Base-by-base conservation (phyloP, 192 early-diverging fungal genomes). In the Backusella australiensis region DNA sequence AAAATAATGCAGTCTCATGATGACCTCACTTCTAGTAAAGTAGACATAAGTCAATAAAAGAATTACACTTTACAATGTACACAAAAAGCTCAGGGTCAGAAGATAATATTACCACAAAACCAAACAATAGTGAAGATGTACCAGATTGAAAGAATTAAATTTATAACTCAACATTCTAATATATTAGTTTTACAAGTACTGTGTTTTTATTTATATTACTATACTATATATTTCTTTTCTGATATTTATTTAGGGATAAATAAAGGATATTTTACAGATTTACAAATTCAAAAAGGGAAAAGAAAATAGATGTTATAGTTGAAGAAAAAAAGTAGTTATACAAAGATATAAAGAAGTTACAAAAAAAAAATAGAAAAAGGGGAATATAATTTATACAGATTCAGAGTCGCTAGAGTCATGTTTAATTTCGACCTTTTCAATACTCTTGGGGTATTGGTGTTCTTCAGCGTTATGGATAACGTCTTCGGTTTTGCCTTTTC, bases 361-460 rank as follows among this genome's bases (percentile, higher is more conserved):
- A 59, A 59, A 29, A 63, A n/a, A 26, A 63, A 63, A 29, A 29
- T 63, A 63, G 23, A 63, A 63, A 29, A 2, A 29, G 23, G 56
- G 56, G 12, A 12, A 63, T 63, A 63, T 29, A 63, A 63, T 63
- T 63, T 63, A 63, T 63, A 63, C 56, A 63, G 56, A 63, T 12
- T 63, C 56, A 63, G 56, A 63, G 26, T 63, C 56, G 26, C 56
- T 63, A 63, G 56, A 63, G 26, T 63, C 56, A 29, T 11, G 26
- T 29, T 63, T 63, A 29, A 63, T 29, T 29, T 63, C 23, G 56
- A 63, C 23, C 2, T 63, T 63, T 63, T 63, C 56, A 63, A 63
- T 12, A 29, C 56, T 63, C 21, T 26, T 63, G 12, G 56, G 56
- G 56, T 63, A 63, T 29, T 63, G 56, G 56, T 63, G 56, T 4